Evolutionary conservation across 208 protist genomes (phyloP).

Genomic region (Trypanosomatidae sp.): DNA sequence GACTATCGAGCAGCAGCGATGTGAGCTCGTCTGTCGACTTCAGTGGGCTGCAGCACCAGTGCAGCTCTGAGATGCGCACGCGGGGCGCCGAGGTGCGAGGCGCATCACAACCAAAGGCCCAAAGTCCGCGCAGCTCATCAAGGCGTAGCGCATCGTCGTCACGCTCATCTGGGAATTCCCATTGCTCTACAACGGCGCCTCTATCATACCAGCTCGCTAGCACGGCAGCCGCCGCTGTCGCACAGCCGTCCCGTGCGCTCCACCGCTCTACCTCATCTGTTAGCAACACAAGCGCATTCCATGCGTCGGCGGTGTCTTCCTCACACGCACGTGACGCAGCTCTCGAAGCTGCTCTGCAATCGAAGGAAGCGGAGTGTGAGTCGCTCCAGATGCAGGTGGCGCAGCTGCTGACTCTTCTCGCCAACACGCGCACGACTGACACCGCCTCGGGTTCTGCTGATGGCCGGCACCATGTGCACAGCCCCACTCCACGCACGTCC

Average conservation of each 20-base stretch:
- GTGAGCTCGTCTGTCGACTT: background rate
- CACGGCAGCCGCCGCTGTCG: background rate
- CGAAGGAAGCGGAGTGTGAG: constrained; percentile 35
- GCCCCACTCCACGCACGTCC: background rate
- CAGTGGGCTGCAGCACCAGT: background rate
- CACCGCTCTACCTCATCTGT: background rate
- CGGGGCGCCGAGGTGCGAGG: background rate
- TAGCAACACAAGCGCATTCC: background rate
- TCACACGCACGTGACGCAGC: background rate
- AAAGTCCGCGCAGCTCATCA: background rate
- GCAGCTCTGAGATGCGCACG: background rate
- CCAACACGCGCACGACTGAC: background rate
- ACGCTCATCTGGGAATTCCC: constrained; percentile 1
- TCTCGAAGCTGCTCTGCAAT: constrained; percentile 17
- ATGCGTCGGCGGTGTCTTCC: background rate
- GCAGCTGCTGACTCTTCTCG: constrained; percentile 26
- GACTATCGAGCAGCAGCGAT: background rate
- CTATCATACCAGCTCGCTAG: background rate
- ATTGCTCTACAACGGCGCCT: background rate
- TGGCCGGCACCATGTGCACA: background rate
- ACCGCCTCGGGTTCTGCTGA: background rate
- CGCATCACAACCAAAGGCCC: background rate
- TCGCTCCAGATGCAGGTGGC: constrained; percentile 29
- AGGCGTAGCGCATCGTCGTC: background rate
- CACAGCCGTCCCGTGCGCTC: background rate